phyloP scores from a whole-genome alignment of 441 rosid genomes.

The Melastoma candidum region DNA sequence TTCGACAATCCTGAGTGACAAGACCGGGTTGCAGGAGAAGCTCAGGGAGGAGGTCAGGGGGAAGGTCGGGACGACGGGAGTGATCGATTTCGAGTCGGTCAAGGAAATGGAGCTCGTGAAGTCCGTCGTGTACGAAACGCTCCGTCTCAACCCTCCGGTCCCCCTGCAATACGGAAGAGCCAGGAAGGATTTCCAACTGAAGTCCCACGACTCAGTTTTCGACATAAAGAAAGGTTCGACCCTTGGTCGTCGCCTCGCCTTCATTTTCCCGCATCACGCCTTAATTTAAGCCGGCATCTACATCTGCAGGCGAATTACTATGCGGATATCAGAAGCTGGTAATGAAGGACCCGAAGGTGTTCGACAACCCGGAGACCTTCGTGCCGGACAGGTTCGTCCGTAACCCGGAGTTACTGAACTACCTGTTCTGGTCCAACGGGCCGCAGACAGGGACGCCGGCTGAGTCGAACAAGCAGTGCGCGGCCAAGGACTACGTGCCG shows the following conservation, averaged over 20 bases:
- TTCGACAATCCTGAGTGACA: slow-evolving; percentile 26
- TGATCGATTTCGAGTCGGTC: slow-evolving; percentile 40
- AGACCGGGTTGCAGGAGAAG: slow-evolving; percentile 46
- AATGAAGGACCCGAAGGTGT: slow-evolving; percentile 55
- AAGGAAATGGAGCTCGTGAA: slow-evolving; percentile 56
- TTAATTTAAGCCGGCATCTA: not conserved
- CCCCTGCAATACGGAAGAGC: slow-evolving; percentile 63
- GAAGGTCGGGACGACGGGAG: slow-evolving; percentile 22
- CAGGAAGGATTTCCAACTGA: slow-evolving; percentile 57
- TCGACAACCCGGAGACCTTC: slow-evolving; percentile 56
- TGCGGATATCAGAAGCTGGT: slow-evolving; percentile 67
- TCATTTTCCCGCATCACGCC: not conserved
- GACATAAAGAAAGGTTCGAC: slow-evolving; percentile 47
- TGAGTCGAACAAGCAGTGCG: slow-evolving; percentile 65
- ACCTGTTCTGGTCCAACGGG: slow-evolving; percentile 84
- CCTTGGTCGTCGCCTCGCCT: not conserved
- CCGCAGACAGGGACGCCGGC: slow-evolving; percentile 64
- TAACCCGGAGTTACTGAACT: slow-evolving; percentile 28
- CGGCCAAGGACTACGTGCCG: slow-evolving; percentile 57
- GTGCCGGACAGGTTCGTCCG: slow-evolving; percentile 58
- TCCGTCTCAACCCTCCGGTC: slow-evolving; percentile 68
- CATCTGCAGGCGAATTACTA: slow-evolving; percentile 34
- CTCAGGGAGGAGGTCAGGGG: slow-evolving; percentile 45
- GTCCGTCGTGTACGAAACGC: slow-evolving; percentile 65
- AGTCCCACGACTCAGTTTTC: slow-evolving; percentile 54